phyloP scores from a whole-genome alignment of 2,329 filamentous ascomycete species.

The Fusarium longipes region DNA sequence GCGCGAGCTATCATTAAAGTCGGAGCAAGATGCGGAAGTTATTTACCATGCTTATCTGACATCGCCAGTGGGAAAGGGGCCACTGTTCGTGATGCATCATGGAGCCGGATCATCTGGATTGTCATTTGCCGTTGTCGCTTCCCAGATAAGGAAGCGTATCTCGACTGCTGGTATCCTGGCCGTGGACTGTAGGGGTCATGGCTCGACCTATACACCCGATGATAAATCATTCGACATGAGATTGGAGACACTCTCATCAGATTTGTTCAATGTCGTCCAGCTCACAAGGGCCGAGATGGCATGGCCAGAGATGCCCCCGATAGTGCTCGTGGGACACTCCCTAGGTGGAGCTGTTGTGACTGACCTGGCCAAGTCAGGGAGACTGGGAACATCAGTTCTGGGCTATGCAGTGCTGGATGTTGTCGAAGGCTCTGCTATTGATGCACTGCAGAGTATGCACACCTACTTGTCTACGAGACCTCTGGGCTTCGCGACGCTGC shows the following conservation, averaged over 20 bases:
- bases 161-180: conserved; percentile 87
- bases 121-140: conserved; percentile 85
- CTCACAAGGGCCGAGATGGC: conserved; percentile 74
- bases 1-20: conserved; percentile 81
- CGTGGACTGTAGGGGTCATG: conserved; percentile 88
- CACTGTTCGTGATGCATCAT: conserved; percentile 93
- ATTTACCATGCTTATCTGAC: conserved; percentile 89
- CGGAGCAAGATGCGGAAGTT: conserved; percentile 59
- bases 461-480: conserved; percentile 88
- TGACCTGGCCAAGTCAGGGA: conserved; percentile 76
- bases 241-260: conserved; percentile 76
- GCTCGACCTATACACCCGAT: conserved; percentile 69
- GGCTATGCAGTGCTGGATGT: conserved; percentile 94
- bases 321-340: conserved; percentile 90
- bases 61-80: conserved; percentile 78
- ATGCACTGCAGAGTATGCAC: conserved; percentile 94
- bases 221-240: conserved; percentile 69
- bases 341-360: conserved; percentile 93
- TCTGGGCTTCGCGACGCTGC: conserved; percentile 77
- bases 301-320: conserved; percentile 78
- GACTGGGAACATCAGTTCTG: conserved; percentile 75
- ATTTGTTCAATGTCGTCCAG: conserved; percentile 76
- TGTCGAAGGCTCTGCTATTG: conserved; percentile 94
- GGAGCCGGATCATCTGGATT: conserved; percentile 93
- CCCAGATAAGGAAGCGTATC: conserved; percentile 80